Conservation (phyloP, 2,329 filamentous ascomycete species). For the Cordyceps militaris region DNA sequence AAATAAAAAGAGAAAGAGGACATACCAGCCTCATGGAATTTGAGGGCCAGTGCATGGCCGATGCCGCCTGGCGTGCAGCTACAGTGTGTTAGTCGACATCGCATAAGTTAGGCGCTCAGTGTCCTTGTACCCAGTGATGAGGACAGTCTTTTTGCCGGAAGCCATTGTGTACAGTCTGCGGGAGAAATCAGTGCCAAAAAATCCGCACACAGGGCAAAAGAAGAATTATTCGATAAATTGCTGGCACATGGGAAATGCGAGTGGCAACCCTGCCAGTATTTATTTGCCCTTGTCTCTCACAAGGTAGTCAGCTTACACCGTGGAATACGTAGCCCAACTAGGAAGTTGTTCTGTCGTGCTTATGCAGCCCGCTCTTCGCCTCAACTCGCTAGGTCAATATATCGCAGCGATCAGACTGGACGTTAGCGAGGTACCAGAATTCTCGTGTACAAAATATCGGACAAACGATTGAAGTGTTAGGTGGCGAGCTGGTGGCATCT, state of each 20-base stretch:
- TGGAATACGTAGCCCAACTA: background rate
- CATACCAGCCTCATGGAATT: constrained; percentile 30
- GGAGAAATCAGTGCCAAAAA: no score
- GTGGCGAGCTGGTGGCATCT: no score
- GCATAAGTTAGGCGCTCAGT: background rate
- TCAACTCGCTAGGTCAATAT: background rate
- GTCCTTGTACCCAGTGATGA: background rate
- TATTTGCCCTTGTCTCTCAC: background rate
- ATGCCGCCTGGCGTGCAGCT: constrained; percentile 33
- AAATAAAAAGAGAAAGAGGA: background rate
- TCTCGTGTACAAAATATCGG: no score
- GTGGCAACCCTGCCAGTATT: background rate
- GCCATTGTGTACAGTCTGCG: background rate
- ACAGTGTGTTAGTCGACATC: background rate
- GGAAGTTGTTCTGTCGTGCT: background rate
- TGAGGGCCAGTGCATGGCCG: constrained; percentile 39
- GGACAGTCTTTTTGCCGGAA: constrained; percentile 1
- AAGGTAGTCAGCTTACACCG: background rate
- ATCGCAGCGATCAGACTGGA: background rate
- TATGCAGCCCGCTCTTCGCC: background rate
- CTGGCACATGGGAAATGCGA: background rate
- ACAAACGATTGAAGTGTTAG: no score
- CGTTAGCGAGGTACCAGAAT: no score
- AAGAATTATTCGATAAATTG: background rate
- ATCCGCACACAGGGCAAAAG: background rate